These are phyloP conservation scores for Trichosporon ovoides DNA, from an alignment of 1,284 basidiomycete genomes.

Conservation along the genomic window DNA sequence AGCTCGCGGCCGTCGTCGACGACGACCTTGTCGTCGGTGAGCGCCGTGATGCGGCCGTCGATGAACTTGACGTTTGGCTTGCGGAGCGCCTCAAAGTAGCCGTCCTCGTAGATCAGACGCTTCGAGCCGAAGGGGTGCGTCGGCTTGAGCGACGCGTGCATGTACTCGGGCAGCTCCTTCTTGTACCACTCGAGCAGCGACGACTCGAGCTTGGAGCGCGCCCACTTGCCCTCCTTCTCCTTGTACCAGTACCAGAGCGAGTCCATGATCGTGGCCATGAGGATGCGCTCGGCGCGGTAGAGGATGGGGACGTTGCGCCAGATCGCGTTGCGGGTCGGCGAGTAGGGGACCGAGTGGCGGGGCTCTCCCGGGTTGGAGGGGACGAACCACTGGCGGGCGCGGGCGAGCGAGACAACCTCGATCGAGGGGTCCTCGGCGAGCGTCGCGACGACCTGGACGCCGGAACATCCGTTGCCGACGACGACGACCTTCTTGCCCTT, in stretches of 20 bases:
- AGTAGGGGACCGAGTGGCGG: conserved; percentile 14
- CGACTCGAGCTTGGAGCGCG: conserved; percentile 14
- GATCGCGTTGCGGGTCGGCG: not conserved
- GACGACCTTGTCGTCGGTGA: conserved; percentile 11
- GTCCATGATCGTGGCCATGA: conserved; percentile 14
- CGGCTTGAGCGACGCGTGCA: conserved; percentile 17
- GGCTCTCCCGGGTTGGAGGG: conserved; percentile 7
- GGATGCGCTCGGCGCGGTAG: conserved; percentile 12
- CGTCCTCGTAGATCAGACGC: conserved; percentile 22
- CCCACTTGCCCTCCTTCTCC: conserved; percentile 13
- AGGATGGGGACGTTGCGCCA: conserved; percentile 14
- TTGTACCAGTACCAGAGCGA: conserved; percentile 14
- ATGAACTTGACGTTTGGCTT: conserved; percentile 13
- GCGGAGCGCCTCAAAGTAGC: conserved; percentile 22
- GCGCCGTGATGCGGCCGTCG: conserved; percentile 16
- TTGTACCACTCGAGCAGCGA: conserved; percentile 15
- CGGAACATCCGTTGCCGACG: conserved; percentile 22
- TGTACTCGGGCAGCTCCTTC: conserved; percentile 11
- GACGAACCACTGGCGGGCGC: conserved; percentile 21
- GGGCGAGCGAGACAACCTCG: conserved; percentile 19
- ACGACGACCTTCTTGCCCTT: conserved; percentile 20
- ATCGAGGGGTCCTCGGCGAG: conserved; percentile 21
- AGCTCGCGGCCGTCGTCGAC: conserved; percentile 18
- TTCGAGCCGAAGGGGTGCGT: conserved; percentile 14
- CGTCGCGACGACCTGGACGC: conserved; percentile 19